These are phyloP conservation scores for Rutstroemia sp. DNA, from an alignment of 2,329 filamentous ascomycete genomes.

Conservation along the genomic window DNA sequence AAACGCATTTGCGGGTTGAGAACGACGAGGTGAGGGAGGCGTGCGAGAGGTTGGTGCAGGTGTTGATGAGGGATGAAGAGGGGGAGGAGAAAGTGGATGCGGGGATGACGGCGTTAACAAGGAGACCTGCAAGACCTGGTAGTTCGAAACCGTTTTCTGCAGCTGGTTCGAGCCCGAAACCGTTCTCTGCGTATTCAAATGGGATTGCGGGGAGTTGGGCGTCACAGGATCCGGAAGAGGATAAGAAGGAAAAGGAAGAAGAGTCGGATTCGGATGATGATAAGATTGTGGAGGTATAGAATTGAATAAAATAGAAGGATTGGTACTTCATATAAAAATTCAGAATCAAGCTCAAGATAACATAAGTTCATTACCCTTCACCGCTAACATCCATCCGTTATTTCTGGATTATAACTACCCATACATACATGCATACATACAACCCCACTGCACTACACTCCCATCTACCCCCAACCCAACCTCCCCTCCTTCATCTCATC, in stretches of 20 bases:
- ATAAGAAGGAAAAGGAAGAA: constrained; percentile 11
- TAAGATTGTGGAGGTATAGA: constrained; percentile 29
- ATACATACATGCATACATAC: too few relatives aligned
- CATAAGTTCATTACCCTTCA: too few relatives aligned
- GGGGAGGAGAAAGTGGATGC: constrained; percentile 24
- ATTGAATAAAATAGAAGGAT: constrained; percentile 10
- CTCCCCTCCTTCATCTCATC: too few relatives aligned
- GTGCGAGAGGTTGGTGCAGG: constrained; percentile 84
- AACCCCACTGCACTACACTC: too few relatives aligned
- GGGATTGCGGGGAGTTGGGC: constrained; percentile 15
- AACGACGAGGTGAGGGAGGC: constrained; percentile 76
- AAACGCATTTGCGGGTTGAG: constrained; percentile 71
- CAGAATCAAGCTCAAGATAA: neutral
- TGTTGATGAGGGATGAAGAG: constrained; percentile 31
- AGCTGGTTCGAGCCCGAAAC: constrained; percentile 1
- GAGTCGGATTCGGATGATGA: constrained; percentile 25
- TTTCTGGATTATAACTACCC: too few relatives aligned
- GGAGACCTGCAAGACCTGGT: constrained; percentile 1
- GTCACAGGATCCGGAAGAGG: constrained; percentile 9
- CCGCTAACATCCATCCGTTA: too few relatives aligned
- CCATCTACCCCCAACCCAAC: too few relatives aligned
- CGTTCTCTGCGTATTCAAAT: constrained; percentile 6
- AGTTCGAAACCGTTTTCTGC: too few relatives aligned
- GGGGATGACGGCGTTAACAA: constrained; percentile 23
- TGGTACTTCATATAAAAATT: neutral